These are phyloP conservation scores for Sphagnum fallax DNA, from an alignment of 228 moss, liverwort and hornwort species.

Conservation along the genomic window DNA sequence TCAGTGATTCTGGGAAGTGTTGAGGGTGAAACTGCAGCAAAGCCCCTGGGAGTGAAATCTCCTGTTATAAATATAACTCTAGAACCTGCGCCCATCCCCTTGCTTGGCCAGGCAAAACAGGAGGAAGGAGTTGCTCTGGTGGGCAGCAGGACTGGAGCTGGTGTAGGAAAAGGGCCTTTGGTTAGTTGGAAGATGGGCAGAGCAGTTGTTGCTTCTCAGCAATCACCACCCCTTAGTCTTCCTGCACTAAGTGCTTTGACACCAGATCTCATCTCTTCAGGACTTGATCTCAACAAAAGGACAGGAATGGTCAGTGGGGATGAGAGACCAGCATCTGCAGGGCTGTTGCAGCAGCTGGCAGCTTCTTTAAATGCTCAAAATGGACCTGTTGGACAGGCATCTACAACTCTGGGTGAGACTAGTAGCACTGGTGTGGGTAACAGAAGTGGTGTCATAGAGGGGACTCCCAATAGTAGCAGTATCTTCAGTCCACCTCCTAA, in stretches of 20 bases:
- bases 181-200: background rate
- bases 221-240: background rate
- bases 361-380: background rate
- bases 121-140: conserved; percentile 43
- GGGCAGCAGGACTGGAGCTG: conserved; percentile 48
- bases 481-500: conserved; percentile 29
- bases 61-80: conserved; percentile 32
- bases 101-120: conserved; percentile 61
- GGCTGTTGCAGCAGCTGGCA: background rate
- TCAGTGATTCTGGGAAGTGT: background rate
- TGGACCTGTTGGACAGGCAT: no score
- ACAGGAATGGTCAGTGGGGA: conserved; percentile 55
- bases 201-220: background rate
- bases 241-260: background rate
- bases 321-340: conserved; percentile 24
- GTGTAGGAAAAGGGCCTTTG: conserved; percentile 25
- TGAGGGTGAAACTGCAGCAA: conserved; percentile 12
- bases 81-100: conserved; percentile 27
- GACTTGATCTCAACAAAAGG: conserved; percentile 67
- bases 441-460: background rate
- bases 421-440: conserved; percentile 49
- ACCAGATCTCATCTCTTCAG: conserved; percentile 12
- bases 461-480: background rate
- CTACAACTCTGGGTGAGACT: background rate
- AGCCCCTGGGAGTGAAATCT: conserved; percentile 45